These are phyloP conservation scores for Clavispora phyllophila DNA, from an alignment of 805 yeast genomes.

Conservation along the genomic window DNA sequence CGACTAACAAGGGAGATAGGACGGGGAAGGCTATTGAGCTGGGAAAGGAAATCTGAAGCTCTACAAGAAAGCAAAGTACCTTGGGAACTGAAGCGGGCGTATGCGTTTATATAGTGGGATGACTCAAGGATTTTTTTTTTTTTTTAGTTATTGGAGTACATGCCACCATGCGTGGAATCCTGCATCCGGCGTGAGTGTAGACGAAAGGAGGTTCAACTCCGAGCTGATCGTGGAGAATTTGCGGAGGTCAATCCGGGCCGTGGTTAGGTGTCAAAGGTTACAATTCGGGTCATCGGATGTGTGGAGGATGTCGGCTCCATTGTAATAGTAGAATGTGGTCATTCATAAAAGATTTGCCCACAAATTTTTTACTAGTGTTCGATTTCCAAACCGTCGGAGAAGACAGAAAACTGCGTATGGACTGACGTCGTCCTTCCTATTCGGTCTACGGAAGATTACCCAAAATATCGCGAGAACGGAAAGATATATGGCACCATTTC, in stretches of 20 bases:
- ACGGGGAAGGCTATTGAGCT: neutral
- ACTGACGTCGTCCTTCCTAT: neutral
- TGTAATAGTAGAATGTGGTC: neutral
- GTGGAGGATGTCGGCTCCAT: neutral
- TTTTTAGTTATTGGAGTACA: neutral
- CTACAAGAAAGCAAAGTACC: neutral
- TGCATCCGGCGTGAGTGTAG: slow-evolving; percentile 1
- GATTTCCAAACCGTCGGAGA: neutral
- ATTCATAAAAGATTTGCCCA: neutral
- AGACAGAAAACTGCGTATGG: neutral
- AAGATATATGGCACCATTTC: neutral
- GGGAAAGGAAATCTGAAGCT: neutral
- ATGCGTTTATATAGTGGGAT: neutral
- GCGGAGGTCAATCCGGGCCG: neutral
- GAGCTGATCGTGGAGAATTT: neutral
- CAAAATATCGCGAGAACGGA: neutral
- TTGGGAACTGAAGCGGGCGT: neutral
- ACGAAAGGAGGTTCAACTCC: slow-evolving; percentile 12
- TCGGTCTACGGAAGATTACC: neutral
- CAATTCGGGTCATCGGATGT: neutral
- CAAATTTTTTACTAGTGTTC: neutral
- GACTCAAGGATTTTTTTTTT: slow-evolving; percentile 1
- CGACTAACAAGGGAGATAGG: neutral
- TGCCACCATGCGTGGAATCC: neutral
- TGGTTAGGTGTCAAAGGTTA: neutral